Evolutionary conservation across 306 rosid species (phyloP).

Genomic region (Cercis canadensis): DNA sequence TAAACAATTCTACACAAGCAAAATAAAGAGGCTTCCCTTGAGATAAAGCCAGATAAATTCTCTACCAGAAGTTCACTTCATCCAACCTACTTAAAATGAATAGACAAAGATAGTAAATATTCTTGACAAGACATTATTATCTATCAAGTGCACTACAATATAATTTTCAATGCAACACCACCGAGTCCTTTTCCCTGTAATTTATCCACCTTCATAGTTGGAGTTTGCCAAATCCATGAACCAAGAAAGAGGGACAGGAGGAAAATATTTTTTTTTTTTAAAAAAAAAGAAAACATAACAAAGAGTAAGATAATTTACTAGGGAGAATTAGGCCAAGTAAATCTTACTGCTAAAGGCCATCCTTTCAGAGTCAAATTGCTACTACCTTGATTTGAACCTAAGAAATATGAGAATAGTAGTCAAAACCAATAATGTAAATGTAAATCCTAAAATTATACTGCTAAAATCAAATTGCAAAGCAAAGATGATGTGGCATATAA

Average conservation of each 20-base stretch:
- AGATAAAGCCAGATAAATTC: constrained; percentile 1
- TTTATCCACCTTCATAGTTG: background rate
- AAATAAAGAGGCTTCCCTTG: constrained; percentile 11
- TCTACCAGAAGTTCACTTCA: constrained; percentile 1
- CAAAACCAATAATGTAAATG: constrained; percentile 23
- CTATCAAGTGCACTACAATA: no score
- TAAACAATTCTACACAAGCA: background rate
- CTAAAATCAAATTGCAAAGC: background rate
- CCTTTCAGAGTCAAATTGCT: constrained; percentile 71
- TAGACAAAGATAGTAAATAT: constrained; percentile 2
- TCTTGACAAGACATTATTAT: no score
- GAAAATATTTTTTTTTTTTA: no score
- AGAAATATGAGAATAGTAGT: constrained; percentile 36
- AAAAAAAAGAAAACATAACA: constrained; percentile 1
- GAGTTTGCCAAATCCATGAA: constrained; percentile 19
- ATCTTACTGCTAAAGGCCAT: constrained; percentile 72
- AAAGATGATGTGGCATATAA: constrained; percentile 16
- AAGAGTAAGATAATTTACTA: constrained; percentile 11
- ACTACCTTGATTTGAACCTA: constrained; percentile 67
- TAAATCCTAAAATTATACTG: constrained; percentile 12
- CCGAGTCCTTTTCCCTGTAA: background rate
- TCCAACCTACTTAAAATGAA: constrained; percentile 1
- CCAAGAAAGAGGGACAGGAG: constrained; percentile 1
- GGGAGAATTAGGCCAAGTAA: constrained; percentile 20
- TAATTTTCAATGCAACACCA: no score